Conservation (phyloP, 1,284 basidiomycete genomes). For the Malassezia sp. region DNA sequence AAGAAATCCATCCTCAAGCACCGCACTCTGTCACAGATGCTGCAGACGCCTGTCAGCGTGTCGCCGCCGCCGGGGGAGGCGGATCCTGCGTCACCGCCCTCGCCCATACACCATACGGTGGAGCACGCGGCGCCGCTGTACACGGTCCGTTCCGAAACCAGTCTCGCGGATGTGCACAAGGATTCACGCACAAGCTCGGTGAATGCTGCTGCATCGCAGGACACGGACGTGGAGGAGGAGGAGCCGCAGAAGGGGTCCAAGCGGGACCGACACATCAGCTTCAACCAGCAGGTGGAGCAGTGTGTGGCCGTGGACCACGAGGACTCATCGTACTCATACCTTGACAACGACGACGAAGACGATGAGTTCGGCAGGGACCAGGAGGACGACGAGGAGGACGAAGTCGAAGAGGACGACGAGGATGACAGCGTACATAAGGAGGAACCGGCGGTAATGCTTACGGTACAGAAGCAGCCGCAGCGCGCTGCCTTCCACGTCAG, state of each 20-base stretch:
- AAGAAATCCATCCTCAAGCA: conserved; percentile 89
- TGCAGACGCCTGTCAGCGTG: conserved; percentile 50
- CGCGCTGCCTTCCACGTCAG: conserved; percentile 47
- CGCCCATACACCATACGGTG: too few species aligned
- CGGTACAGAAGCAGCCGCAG: too few species aligned
- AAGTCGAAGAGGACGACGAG: conserved; percentile 48
- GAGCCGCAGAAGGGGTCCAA: conserved; percentile 1
- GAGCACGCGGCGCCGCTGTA: too few species aligned
- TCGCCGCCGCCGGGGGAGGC: not conserved
- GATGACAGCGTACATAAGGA: conserved; percentile 54
- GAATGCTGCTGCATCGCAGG: too few species aligned
- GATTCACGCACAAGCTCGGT: too few species aligned
- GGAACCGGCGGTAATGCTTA: too few species aligned
- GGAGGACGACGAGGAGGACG: conserved; percentile 35
- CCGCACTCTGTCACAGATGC: conserved; percentile 79
- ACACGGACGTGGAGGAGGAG: too few species aligned
- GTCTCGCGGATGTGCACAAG: too few species aligned
- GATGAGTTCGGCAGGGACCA: conserved; percentile 21
- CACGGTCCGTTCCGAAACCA: too few species aligned
- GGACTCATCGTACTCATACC: conserved; percentile 12
- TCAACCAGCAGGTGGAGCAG: conserved; percentile 97
- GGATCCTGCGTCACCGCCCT: too few species aligned
- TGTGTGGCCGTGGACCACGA: conserved; percentile 69
- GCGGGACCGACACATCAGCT: conserved; percentile 71
- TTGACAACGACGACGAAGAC: conserved; percentile 23